Percentiles rank a stretch among this genome's conserved stretches.
phyloP scores from a whole-genome alignment of 257 asterid genomes.

The Solanum neorickii region DNA sequence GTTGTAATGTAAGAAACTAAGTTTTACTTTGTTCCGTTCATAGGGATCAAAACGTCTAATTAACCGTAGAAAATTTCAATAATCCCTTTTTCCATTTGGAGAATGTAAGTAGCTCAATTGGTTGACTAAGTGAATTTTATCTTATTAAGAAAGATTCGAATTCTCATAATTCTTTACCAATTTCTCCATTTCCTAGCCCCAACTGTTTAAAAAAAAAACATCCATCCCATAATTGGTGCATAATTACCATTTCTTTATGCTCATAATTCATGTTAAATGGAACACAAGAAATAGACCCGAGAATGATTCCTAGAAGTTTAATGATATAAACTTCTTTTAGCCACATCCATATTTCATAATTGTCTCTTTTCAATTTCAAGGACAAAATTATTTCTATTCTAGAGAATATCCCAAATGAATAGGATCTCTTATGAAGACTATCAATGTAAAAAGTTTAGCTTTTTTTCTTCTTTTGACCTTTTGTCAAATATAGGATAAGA shows the following conservation, averaged over 20 bases:
- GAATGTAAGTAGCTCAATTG: no score
- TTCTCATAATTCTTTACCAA: background rate
- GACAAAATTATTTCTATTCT: background rate
- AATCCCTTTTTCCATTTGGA: background rate
- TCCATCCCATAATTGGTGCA: background rate
- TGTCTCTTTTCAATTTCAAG: background rate
- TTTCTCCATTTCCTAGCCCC: background rate
- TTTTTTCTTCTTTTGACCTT: background rate
- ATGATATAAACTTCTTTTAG: background rate
- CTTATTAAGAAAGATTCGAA: background rate
- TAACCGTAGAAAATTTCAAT: no score
- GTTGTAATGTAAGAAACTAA: no score
- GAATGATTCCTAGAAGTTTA: background rate
- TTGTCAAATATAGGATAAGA: background rate
- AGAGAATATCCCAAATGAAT: background rate
- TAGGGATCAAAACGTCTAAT: background rate
- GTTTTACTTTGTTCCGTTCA: no score
- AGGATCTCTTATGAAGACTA: background rate
- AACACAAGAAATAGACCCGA: background rate
- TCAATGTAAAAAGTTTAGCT: background rate
- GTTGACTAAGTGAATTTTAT: background rate
- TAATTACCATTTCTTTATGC: background rate
- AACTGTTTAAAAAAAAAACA: background rate
- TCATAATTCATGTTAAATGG: background rate
- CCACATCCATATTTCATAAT: background rate